These are phyloP conservation scores for Volvox reticuliferus DNA, from an alignment of 139 green algal genomes.

Conservation along the genomic window DNA sequence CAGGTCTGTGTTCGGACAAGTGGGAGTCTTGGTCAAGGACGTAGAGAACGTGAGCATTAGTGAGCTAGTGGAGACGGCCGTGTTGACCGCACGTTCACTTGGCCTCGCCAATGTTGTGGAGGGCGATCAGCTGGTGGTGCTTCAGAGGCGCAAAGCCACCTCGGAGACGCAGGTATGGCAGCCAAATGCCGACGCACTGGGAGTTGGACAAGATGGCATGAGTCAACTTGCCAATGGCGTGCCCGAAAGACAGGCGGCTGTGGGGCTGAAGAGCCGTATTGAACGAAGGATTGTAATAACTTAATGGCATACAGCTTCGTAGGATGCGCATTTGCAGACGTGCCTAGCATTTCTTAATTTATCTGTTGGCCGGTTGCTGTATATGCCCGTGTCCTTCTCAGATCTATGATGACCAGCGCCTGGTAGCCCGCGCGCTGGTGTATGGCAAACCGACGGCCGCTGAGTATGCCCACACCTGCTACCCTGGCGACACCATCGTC, in stretches of 20 bases:
- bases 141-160: conserved; percentile 46
- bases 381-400: not conserved
- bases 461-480: conserved; percentile 34
- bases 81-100: not conserved
- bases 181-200: no score
- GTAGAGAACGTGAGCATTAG: conserved; percentile 5
- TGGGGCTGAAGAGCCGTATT: no score
- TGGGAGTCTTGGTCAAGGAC: conserved; percentile 46
- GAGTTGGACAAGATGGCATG: no score
- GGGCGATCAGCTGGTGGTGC: conserved; percentile 57
- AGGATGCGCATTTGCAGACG: no score
- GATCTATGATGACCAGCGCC: conserved; percentile 66
- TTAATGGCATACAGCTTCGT: not conserved
- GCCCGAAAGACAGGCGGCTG: no score
- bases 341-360: no score
- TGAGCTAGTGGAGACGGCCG: conserved; percentile 16
- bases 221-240: no score
- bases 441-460: conserved; percentile 33
- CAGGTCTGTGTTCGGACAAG: conserved; percentile 52
- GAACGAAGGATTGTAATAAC: not conserved
- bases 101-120: conserved; percentile 26
- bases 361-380: no score
- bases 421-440: conserved; percentile 53
- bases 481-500: conserved; percentile 44
- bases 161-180: conserved; percentile 11